Conservation (phyloP, 2,329 filamentous ascomycete genomes). For the Epichloe aotearoae region DNA sequence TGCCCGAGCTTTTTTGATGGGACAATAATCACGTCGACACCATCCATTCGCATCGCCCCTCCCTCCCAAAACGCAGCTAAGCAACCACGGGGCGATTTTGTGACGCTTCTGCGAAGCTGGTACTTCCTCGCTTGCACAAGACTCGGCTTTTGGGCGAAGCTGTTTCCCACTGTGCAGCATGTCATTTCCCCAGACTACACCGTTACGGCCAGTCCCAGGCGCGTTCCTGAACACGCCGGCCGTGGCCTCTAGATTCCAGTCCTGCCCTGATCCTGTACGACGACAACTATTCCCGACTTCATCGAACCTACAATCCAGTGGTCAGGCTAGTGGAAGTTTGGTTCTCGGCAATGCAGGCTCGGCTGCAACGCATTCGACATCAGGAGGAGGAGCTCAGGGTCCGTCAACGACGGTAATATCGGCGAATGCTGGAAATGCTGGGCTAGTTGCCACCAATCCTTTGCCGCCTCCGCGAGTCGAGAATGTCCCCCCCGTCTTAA, state of each 20-base stretch:
- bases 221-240: slow-evolving; percentile 66
- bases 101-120: neutral
- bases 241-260: slow-evolving; percentile 34
- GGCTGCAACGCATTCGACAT: neutral
- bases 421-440: slow-evolving; percentile 14
- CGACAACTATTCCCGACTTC: slow-evolving; percentile 35
- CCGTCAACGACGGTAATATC: slow-evolving; percentile 11
- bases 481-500: slow-evolving; percentile 58
- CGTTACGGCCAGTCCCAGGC: slow-evolving; percentile 60
- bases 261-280: slow-evolving; percentile 31
- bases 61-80: neutral
- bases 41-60: neutral
- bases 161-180: slow-evolving; percentile 23
- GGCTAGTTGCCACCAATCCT: slow-evolving; percentile 19
- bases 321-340: slow-evolving; percentile 5
- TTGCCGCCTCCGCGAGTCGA: slow-evolving; percentile 32
- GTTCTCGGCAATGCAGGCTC: slow-evolving; percentile 6
- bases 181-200: slow-evolving; percentile 47
- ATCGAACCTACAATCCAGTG: slow-evolving; percentile 13
- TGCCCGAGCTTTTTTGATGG: slow-evolving; percentile 4
- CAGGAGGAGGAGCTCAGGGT: neutral
- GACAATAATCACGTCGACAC: slow-evolving; percentile 4
- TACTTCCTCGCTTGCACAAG: neutral
- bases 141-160: neutral
- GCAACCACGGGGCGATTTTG: neutral